Evolutionary conservation across 1,139 yeast species (phyloP), one percentile per base, ranked within the genome.

Genomic region (Zygoascus hellenicus): DNA sequence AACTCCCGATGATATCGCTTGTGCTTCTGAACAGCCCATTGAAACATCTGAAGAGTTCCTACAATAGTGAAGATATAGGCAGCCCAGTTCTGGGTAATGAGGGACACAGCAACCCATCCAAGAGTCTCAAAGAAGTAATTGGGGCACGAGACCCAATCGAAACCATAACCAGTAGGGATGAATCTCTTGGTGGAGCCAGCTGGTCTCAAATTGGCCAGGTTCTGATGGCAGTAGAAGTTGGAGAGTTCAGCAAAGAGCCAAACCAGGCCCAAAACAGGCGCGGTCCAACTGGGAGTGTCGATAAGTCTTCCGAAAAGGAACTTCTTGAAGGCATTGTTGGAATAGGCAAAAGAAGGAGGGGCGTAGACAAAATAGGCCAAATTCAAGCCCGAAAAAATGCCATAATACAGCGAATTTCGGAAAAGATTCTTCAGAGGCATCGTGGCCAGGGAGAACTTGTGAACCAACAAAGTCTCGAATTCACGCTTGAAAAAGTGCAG

Each of bases 381-480:
- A 55, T 80, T 73, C 32, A 85, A 64, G 1, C 97, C 97, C 40
- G 92, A 83, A 54, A 92, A 71, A 29, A 87, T 64, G 97, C 97
- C 90, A 69, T 92, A 92, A 65, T 92, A 97, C 54, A 77, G 73
- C 34, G 90, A 83, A 71, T 92, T 92, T 69, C 90, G 88, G 74
- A 92, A 85, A 53, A 92, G 70, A 67, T 88, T 86, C 65, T 79
- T 77, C 42, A 83, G 62, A 2, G 98, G 98, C 98, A 92, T 92
- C 28, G 98, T 92, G 28, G 88, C 81, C 53, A 81, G 73, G 29
- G 96, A 86, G 63, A 92, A 92, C 54, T 72, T 76, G 68, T 92
- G 98, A 42, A 92, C 82, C 60, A 78, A 82, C 30, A 84, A 58
- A 6, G 97, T 88, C 66, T 92, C 98, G 54, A 76, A 75, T 64